Evolutionary conservation across 1,284 basidiomycete species (phyloP).

Genomic region (Irpex lacteus): DNA sequence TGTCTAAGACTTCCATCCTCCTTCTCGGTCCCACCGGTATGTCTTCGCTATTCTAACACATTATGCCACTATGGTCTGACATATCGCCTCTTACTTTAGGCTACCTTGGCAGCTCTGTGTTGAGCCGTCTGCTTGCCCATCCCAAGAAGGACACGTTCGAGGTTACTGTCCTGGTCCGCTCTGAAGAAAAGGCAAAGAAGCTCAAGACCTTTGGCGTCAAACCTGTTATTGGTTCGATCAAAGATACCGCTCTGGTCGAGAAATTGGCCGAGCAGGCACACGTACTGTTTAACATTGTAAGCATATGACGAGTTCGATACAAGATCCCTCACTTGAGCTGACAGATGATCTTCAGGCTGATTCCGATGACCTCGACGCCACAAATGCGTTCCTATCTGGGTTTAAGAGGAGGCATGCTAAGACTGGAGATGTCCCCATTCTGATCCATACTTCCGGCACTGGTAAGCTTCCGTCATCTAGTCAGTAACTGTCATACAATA

Average conservation of each 20-base stretch:
- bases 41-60: too few species aligned
- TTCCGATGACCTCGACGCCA: neutral
- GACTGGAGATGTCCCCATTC: neutral
- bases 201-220: conserved; percentile 22
- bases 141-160: conserved; percentile 17
- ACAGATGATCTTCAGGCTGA: neutral
- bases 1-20: too few species aligned
- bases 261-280: conserved; percentile 16
- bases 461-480: neutral
- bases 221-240: conserved; percentile 20
- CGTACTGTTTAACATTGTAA: conserved; percentile 16
- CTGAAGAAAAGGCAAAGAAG: conserved; percentile 21
- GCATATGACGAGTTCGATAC: too few species aligned
- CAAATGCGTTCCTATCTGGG: neutral
- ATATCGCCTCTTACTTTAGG: conserved; percentile 13
- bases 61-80: neutral
- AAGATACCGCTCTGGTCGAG: conserved; percentile 18
- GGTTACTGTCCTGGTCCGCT: conserved; percentile 24
- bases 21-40: too few species aligned
- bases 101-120: conserved; percentile 25
- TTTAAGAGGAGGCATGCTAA: neutral
- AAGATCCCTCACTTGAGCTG: neutral
- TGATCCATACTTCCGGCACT: neutral
- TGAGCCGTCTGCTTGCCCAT: conserved; percentile 22
- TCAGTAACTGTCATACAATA: neutral